Conservation (phyloP, 129 eudicot species). For the Artemisia argyi region DNA sequence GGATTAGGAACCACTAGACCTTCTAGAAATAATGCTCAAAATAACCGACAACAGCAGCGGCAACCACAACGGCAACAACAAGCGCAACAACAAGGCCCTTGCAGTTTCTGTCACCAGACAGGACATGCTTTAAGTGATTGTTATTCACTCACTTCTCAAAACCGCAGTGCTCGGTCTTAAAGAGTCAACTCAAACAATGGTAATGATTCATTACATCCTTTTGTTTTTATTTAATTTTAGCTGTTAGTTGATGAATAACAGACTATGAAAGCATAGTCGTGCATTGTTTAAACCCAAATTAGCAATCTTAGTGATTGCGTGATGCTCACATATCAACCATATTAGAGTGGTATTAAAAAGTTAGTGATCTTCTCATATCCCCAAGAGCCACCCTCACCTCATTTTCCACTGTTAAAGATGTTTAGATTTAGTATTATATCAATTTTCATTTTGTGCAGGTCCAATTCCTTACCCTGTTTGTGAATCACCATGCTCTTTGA, state of each 20-base stretch:
- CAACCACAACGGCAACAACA: conserved; percentile 9
- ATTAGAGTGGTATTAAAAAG: too few relatives aligned
- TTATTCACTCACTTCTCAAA: conserved; percentile 60
- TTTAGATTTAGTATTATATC: neutral
- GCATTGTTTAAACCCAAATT: neutral
- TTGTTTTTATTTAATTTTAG: neutral
- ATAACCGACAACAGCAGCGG: conserved; percentile 36
- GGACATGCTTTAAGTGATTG: conserved; percentile 61
- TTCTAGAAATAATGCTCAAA: conserved; percentile 51
- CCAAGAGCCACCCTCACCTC: too few relatives aligned
- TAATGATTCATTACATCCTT: conserved; percentile 10
- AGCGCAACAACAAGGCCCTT: conserved; percentile 38
- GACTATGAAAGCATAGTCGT: neutral
- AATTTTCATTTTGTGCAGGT: conserved; percentile 43
- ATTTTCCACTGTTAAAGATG: too few relatives aligned
- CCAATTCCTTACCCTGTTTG: conserved; percentile 65
- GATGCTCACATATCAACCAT: too few relatives aligned
- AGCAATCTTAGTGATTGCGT: too few relatives aligned
- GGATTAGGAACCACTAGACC: conserved; percentile 61
- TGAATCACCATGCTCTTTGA: conserved; percentile 58
- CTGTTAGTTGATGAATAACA: neutral
- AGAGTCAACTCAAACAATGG: conserved; percentile 47
- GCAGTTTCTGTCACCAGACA: conserved; percentile 60
- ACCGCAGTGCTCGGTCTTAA: conserved; percentile 49
- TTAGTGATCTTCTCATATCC: too few relatives aligned